Base-by-base conservation (phyloP, 2,329 filamentous ascomycete species). In the Fusarium xylarioides region DNA sequence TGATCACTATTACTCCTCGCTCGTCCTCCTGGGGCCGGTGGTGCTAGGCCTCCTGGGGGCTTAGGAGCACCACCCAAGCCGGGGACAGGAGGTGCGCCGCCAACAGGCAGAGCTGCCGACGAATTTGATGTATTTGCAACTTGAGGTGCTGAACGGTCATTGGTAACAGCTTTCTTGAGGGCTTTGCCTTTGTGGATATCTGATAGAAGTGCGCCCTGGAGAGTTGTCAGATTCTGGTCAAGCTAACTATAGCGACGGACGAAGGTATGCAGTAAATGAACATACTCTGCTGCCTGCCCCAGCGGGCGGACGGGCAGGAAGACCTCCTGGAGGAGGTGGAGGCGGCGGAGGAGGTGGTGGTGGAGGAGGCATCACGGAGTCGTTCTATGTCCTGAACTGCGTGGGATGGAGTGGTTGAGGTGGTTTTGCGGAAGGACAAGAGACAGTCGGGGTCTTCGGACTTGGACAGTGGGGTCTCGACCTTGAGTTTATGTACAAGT, bases 161-260 rank as follows among this genome's bases (percentile, higher is more conserved):
- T 98, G 75, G 95, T 93, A 63, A 94, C 91, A 37, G 94, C 87
- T 82, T 97, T 98, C 83, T 93, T 97, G 66, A 98, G 87, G 69
- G 86, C 85, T 75, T 85, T 87, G 73, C 95, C 96, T 82, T 97
- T 97, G 74, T 86, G 85, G 76, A 99, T 99, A 82, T 98, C 95
- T 79, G 90, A 88, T 49, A 98, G 89, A 40, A 99, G 87, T 61
- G 95, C 95, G 77, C 92, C 92, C 95, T 98, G 32, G 23, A 23
- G 34, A n/a, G 26, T 46, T n/a, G 38, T 70, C 37, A 70, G 65
- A 46, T 30, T 28, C 23, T 55, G 49, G 28, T 56, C 19, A 34
- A 28, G 18, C 16, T n/a, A n/a, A 34, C 28, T 34, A 30, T 44
- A 42, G 28, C 30, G 28, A 43, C 37, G 26, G 38, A 42, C 35